phyloP scores from a whole-genome alignment of 495 filamentous ascomycete species.

The Neohortaea acidophila region DNA sequence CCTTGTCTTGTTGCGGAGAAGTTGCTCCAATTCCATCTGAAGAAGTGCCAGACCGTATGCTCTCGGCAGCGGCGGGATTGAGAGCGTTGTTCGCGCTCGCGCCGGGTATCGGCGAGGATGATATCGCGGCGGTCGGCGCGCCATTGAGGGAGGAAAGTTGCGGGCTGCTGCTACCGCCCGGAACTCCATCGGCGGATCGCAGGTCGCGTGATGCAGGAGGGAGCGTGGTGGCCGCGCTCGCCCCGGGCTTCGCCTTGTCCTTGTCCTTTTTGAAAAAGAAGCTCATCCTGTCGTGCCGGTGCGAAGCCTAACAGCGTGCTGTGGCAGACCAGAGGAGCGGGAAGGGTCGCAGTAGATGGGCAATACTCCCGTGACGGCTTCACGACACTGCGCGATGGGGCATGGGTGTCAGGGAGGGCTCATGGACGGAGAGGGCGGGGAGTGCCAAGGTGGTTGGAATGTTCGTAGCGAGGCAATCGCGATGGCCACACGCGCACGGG shows the following conservation, averaged over 20 bases:
- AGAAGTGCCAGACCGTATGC: background rate
- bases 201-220: constrained; percentile 41
- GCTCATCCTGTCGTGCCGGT: constrained; percentile 49
- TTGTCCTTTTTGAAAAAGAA: constrained; percentile 59
- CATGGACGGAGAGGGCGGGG: too few relatives aligned
- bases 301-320: too few relatives aligned
- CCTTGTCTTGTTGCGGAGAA: constrained; percentile 4
- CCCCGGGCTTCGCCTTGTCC: constrained; percentile 24
- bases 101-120: constrained; percentile 40
- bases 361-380: too few relatives aligned
- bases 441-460: too few relatives aligned
- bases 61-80: constrained; percentile 35
- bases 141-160: constrained; percentile 26
- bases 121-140: constrained; percentile 15
- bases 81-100: constrained; percentile 48
- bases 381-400: too few relatives aligned
- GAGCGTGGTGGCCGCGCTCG: too few relatives aligned
- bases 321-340: too few relatives aligned
- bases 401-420: too few relatives aligned
- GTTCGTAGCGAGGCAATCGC: too few relatives aligned
- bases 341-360: too few relatives aligned
- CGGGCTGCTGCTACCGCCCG: constrained; percentile 10
- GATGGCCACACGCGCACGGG: too few relatives aligned
- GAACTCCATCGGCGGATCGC: constrained; percentile 21
- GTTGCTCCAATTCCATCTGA: background rate